Evolutionary conservation across 768 basidiomycete genomes (phyloP).

Genomic region (Boletus pseudopeckii): DNA sequence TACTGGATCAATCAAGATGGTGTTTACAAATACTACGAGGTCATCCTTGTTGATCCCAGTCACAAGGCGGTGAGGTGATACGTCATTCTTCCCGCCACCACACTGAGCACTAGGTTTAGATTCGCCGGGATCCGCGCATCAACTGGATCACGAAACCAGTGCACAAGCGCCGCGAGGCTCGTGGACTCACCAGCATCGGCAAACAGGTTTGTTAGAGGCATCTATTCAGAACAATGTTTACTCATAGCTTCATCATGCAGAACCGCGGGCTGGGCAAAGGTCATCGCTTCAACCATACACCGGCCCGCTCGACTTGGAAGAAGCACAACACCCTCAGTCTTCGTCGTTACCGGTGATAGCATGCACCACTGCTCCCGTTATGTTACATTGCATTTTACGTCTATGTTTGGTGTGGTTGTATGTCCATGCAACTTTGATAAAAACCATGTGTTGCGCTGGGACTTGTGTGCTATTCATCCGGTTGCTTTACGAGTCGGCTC

Average conservation of each 20-base stretch:
- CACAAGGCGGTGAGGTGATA: conserved; percentile 79
- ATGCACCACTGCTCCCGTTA: background rate
- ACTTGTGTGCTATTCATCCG: background rate
- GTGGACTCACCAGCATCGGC: conserved; percentile 94
- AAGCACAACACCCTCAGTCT: conserved; percentile 97
- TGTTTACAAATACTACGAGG: conserved; percentile 99
- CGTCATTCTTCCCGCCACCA: background rate
- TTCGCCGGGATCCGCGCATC: conserved; percentile 95
- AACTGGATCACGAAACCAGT: conserved; percentile 99
- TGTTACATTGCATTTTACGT: conserved; percentile 16
- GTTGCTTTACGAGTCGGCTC: background rate
- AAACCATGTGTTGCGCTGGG: conserved; percentile 9
- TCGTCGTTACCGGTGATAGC: conserved; percentile 73
- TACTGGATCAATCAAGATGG: conserved; percentile 99
- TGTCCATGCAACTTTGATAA: conserved; percentile 11
- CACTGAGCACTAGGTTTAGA: conserved; percentile 40
- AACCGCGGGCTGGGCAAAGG: conserved; percentile 98
- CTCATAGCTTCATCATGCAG: conserved; percentile 36
- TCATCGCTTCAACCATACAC: conserved; percentile 89
- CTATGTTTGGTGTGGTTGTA: conserved; percentile 31
- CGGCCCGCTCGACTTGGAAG: conserved; percentile 90
- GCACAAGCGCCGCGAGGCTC: conserved; percentile 97
- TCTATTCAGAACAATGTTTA: background rate
- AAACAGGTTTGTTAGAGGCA: conserved; percentile 67
- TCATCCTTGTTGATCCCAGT: conserved; percentile 94